Conservation (phyloP, 495 filamentous ascomycete species). For the Hypomontagnella submonticulosa region DNA sequence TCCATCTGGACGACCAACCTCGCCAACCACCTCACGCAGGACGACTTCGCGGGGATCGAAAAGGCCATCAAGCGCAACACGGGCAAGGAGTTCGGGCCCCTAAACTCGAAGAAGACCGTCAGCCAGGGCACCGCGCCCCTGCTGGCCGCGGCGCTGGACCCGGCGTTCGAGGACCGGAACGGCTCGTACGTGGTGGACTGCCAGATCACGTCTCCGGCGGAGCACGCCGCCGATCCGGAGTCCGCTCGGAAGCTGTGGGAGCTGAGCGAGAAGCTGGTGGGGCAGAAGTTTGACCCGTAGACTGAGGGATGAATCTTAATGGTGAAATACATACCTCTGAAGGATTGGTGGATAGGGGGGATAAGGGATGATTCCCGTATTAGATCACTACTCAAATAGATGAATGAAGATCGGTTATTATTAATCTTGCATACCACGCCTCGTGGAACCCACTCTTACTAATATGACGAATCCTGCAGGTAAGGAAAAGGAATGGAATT, state of each 20-base stretch:
- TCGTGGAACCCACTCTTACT: too few species aligned
- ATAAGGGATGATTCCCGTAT: neutral
- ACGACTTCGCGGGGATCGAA: constrained; percentile 37
- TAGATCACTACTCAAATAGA: neutral
- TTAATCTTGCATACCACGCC: too few species aligned
- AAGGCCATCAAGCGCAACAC: constrained; percentile 45
- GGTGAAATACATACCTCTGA: neutral
- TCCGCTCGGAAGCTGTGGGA: constrained; percentile 55
- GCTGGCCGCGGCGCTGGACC: constrained; percentile 42
- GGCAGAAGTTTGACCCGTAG: constrained; percentile 46
- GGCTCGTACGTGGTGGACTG: constrained; percentile 52
- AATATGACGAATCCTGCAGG: too few species aligned
- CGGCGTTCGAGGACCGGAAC: constrained; percentile 25
- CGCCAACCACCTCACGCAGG: constrained; percentile 23
- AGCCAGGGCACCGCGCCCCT: constrained; percentile 20
- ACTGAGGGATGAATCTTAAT: neutral
- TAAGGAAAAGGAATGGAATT: too few species aligned
- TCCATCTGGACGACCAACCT: constrained; percentile 47
- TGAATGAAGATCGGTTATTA: too few species aligned
- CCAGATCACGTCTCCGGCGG: constrained; percentile 39
- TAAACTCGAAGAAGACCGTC: constrained; percentile 12
- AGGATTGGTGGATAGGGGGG: neutral
- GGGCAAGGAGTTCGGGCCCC: constrained; percentile 26
- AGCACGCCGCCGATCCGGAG: constrained; percentile 50
- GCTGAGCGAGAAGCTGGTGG: constrained; percentile 55